These are phyloP conservation scores for Psilocybe cyanescens DNA, from an alignment of 768 basidiomycete species.

Conservation along the genomic window DNA sequence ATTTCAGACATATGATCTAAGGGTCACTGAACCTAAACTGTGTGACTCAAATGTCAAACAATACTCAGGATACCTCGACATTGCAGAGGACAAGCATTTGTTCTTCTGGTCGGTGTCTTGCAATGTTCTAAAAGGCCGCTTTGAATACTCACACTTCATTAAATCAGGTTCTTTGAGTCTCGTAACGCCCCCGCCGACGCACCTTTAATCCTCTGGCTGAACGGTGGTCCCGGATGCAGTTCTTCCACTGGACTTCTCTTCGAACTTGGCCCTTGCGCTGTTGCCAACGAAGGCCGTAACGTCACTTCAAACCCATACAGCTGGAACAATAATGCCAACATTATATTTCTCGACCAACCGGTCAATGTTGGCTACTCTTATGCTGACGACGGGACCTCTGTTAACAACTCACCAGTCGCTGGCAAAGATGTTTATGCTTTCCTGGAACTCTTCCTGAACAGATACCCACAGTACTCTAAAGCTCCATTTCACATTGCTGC, in stretches of 20 bases:
- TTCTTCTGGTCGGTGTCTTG: conserved; percentile 78
- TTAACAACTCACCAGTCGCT: conserved; percentile 82
- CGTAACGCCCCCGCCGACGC: conserved; percentile 72
- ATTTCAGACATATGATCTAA: conserved; percentile 54
- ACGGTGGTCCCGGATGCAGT: conserved; percentile 76
- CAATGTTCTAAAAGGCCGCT: background rate
- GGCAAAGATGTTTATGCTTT: conserved; percentile 91
- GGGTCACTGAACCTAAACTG: conserved; percentile 68
- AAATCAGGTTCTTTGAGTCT: conserved; percentile 85
- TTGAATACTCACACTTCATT: conserved; percentile 1
- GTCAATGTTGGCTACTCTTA: conserved; percentile 93
- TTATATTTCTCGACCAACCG: conserved; percentile 82
- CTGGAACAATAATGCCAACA: conserved; percentile 84
- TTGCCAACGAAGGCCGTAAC: conserved; percentile 71
- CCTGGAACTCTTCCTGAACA: conserved; percentile 77
- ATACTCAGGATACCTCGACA: conserved; percentile 84
- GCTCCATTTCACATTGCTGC: conserved; percentile 80
- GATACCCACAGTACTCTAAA: conserved; percentile 73
- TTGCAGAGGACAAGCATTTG: conserved; percentile 77
- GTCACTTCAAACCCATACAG: conserved; percentile 76
- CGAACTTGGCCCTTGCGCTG: conserved; percentile 88
- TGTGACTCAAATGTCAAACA: conserved; percentile 85
- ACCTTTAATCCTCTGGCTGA: conserved; percentile 91
- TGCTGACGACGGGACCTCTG: conserved; percentile 69
- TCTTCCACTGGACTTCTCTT: conserved; percentile 87